A percentile compares a stretch with the other conserved stretches of the same genome.
phyloP scores from a whole-genome alignment of 805 yeast species.

The Yamadazyma kitorensis region DNA sequence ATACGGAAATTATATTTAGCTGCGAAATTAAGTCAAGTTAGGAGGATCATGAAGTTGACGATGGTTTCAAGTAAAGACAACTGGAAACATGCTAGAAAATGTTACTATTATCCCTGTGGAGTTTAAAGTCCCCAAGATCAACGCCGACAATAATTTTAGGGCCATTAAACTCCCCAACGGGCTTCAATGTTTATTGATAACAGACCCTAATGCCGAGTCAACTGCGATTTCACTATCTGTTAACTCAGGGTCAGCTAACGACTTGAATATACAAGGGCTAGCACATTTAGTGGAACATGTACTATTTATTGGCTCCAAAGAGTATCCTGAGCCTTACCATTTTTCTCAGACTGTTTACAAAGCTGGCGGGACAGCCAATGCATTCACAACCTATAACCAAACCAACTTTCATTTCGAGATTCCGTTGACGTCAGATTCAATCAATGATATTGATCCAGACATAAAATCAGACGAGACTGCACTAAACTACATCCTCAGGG shows the following conservation, averaged over 20 bases:
- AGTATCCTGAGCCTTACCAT: slow-evolving; percentile 45
- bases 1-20: slow-evolving; percentile 5
- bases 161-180: slow-evolving; percentile 64
- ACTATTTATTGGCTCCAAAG: slow-evolving; percentile 47
- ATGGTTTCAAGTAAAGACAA: too few species aligned
- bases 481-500: slow-evolving; percentile 44
- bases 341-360: slow-evolving; percentile 44
- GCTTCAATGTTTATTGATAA: slow-evolving; percentile 61
- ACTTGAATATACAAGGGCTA: slow-evolving; percentile 65
- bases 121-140: slow-evolving; percentile 32
- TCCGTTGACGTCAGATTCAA: slow-evolving; percentile 30
- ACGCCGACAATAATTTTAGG: slow-evolving; percentile 39
- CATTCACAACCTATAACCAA: slow-evolving; percentile 65
- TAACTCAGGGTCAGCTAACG: slow-evolving; percentile 77
- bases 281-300: slow-evolving; percentile 58
- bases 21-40: slow-evolving; percentile 8
- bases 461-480: slow-evolving; percentile 26
- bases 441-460: slow-evolving; percentile 21
- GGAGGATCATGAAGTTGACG: too few species aligned
- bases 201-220: slow-evolving; percentile 65
- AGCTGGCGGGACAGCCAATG: slow-evolving; percentile 61
- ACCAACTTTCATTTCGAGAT: slow-evolving; percentile 64
- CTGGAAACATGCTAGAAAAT: too few species aligned
- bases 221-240: slow-evolving; percentile 75
- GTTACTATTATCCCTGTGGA: slow-evolving; percentile 1